Conservation (phyloP, 192 early-diverging fungal species). For the Radiomyces spectabilis region DNA sequence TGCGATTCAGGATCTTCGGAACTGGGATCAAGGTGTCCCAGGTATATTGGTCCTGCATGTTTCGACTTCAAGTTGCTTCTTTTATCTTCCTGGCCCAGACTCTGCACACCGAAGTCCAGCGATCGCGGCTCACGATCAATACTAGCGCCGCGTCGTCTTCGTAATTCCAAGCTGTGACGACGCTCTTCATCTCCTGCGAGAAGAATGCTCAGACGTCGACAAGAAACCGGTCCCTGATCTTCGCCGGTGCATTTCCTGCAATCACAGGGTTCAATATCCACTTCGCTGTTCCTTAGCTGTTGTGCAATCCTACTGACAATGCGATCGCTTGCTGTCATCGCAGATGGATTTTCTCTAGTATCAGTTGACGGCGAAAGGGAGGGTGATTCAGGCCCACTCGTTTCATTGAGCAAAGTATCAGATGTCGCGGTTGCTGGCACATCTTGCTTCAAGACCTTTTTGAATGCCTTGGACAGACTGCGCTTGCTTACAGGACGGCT, state of each 20-base stretch:
- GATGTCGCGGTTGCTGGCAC: neutral
- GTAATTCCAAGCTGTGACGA: conserved; percentile 8
- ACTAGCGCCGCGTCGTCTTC: conserved; percentile 10
- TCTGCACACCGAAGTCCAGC: neutral
- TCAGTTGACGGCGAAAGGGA: too few relatives aligned
- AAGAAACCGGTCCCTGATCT: neutral
- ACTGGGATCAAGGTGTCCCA: neutral
- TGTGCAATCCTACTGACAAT: conserved; percentile 19
- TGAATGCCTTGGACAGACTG: neutral
- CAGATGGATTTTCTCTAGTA: neutral
- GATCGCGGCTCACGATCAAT: neutral
- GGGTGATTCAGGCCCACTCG: neutral
- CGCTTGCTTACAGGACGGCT: neutral
- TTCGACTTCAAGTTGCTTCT: neutral
- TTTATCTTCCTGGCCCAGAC: neutral
- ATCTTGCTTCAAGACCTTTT: too few relatives aligned
- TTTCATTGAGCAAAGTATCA: neutral
- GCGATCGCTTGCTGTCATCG: neutral
- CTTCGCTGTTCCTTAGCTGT: conserved; percentile 4
- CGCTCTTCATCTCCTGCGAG: neutral
- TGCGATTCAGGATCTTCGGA: neutral
- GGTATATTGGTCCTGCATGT: neutral
- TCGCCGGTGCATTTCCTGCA: conserved; percentile 6
- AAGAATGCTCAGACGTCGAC: conserved; percentile 4
- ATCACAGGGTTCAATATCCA: conserved; percentile 6